Base-by-base conservation (phyloP, 257 asterid genomes). In the Datura wrightii region DNA sequence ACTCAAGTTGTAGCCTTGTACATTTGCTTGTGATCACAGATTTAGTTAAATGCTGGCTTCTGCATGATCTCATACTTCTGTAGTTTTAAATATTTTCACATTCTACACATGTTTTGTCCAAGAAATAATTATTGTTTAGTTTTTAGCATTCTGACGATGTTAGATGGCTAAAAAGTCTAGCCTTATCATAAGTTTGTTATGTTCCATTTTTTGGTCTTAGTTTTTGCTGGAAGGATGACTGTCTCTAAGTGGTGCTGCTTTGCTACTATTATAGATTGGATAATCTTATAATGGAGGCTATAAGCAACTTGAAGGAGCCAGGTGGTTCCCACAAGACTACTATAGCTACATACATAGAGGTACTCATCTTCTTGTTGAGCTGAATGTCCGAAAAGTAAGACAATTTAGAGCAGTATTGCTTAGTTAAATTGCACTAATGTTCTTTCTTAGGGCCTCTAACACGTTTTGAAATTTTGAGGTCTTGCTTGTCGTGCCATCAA, bases 211-310 rank as follows among this genome's bases (percentile, higher is more conserved):
- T 74, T 48, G 59, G 80, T 24, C 80, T 48, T 74, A 74, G 16
- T 74, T 70, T 74, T 74, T 74, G 13, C 42, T 48, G 80, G 60
- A 74, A 74, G 19, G 59, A 74, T 2, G 42, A 48, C 50, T 81
- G 48, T 46, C 79, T 82, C 62, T 31, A 82, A 42, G 41, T 37
- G 39, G 7, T 65, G 53, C 79, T 71, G 85, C 66, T 87, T 85
- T 72, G 56, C 80, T 85, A 80, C 66, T 89, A 67, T 81, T 84
- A 70, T 88, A 96, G 99, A 94, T 88, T 94, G 96, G 99, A 94
- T 86, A 92, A 92, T 88, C 98, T 96, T 88, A 94, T 96, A 46
- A 87, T 93, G 90, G 99, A 96, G 87, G 99, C 99, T 86, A 93
- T 96, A 89, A 92, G 86, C 89, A 93, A 86, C 90, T 84, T 94